A percentile compares a stretch with the other conserved stretches of the same genome.
Conservation (phyloP, 345 rosid genomes). For the Laguncularia racemosa region DNA sequence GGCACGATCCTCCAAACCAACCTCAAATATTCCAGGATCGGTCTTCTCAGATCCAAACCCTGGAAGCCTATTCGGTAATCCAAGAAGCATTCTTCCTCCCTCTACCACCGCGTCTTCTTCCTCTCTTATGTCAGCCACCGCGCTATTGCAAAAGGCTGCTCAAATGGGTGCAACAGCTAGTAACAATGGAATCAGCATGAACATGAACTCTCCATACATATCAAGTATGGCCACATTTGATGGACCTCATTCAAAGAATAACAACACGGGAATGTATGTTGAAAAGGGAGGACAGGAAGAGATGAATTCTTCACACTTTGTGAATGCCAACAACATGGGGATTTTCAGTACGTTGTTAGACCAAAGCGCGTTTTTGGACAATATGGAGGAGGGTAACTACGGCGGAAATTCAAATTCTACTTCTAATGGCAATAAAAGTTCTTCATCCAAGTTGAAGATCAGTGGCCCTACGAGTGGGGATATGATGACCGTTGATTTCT, state of each 20-base stretch:
- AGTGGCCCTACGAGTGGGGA: conserved; percentile 11
- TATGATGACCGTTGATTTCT: conserved; percentile 49
- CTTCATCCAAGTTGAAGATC: conserved; percentile 7
- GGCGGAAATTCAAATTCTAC: background rate
- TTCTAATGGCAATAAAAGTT: too few species aligned
- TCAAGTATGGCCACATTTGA: too few species aligned
- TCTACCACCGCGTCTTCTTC: conserved; percentile 8
- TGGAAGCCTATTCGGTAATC: conserved; percentile 10
- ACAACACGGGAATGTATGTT: conserved; percentile 2
- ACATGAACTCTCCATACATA: conserved; percentile 12
- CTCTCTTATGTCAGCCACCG: conserved; percentile 43
- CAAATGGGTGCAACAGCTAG: conserved; percentile 44
- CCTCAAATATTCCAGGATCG: too few species aligned
- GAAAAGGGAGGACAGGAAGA: conserved; percentile 5
- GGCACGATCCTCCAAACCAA: too few species aligned
- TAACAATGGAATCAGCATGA: background rate
- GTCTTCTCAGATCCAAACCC: background rate
- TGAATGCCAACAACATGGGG: conserved; percentile 5
- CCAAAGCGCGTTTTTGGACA: conserved; percentile 4
- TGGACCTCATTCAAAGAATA: conserved; percentile 1
- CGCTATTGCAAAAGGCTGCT: conserved; percentile 45
- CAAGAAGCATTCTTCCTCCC: conserved; percentile 1
- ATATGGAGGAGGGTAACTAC: background rate
- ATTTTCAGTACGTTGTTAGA: conserved; percentile 4
- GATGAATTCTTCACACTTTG: conserved; percentile 3